Base-by-base conservation (phyloP, 202 grass and related monocot genomes). In the Carex arenaria region DNA sequence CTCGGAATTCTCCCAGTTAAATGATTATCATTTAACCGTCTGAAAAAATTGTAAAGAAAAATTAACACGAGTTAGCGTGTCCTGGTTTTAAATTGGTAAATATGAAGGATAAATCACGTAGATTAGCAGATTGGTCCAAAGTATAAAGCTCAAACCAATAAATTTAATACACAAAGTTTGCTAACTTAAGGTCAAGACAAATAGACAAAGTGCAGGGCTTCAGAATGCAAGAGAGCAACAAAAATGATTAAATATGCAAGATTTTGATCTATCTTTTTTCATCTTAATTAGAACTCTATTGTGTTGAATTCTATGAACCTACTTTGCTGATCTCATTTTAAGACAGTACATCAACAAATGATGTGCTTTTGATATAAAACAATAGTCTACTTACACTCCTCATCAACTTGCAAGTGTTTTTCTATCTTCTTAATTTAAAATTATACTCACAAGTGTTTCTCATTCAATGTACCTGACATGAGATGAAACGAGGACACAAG, bases 1-100 rank as follows among this genome's bases (percentile, higher is more conserved):
- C 90, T 89, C 75, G 92, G 92, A 72, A 94, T 88, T 87, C 79
- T 82, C 79, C 92, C 92, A 73, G 70, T 85, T 73, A 94, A 80
- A 30, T 7, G 67, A 75, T 94, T 94, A 71, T 87, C 89, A 85
- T 94, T 94, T 45, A 94, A 81, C 73, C 92, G 84, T 56, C 92
- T 94, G 76, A 18, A 88, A 68, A 84, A 85, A 10, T 62, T 49
- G 69, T 68, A 55, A 20, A 72, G 20, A 59, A 12, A 55, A 60
- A 56, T 78, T 64, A 6, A 83, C 26, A 83, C 18, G 43, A 19
- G 17, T 69, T 69, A 18, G 19, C 11, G 32, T 42, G 5, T 53
- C 23, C 45, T 53, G 1, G 8, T 14, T 51, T 30, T 31, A 52
- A 26, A 28, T 74, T 74, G 45, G 47, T 30, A 30, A 52, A 12